Conservation (phyloP, 108 stramenopile genomes). For the Cyclotella atomus region DNA sequence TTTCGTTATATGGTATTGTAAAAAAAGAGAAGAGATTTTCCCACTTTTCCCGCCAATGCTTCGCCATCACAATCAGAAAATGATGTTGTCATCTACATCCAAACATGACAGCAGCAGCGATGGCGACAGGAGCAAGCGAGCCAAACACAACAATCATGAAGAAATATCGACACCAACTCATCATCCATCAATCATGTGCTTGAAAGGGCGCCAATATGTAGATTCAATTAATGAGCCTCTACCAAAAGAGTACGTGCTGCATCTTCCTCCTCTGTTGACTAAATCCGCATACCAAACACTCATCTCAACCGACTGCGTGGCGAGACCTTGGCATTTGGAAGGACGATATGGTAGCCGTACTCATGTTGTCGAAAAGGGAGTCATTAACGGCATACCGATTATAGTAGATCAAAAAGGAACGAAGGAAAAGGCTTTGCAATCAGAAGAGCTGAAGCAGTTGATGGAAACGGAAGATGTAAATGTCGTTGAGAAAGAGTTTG, state of each 20-base stretch:
- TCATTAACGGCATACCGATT: conserved; percentile 43
- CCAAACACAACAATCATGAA: background rate
- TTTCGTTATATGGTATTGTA: too few relatives aligned
- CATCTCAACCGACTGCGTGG: conserved; percentile 35
- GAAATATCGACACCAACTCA: background rate
- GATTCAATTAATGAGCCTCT: background rate
- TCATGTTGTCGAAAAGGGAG: conserved; percentile 41
- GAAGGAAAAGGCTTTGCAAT: conserved; percentile 4
- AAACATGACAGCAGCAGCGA: background rate
- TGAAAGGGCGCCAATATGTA: conserved; percentile 27
- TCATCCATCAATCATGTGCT: conserved; percentile 5
- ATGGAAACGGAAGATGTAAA: conserved; percentile 46
- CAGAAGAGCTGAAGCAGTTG: conserved; percentile 33
- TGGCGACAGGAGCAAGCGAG: background rate
- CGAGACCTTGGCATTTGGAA: conserved; percentile 74
- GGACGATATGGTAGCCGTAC: conserved; percentile 79
- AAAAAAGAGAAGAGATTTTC: too few relatives aligned
- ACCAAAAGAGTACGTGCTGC: conserved; percentile 49
- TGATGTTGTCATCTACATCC: background rate
- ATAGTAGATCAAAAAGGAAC: conserved; percentile 19
- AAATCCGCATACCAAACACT: conserved; percentile 66
- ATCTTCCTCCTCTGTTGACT: conserved; percentile 65
- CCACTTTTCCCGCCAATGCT: too few relatives aligned
- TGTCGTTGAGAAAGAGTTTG: conserved; percentile 46
- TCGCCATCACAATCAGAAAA: too few relatives aligned